These are phyloP conservation scores for Pueraria montana DNA, from an alignment of 306 rosid species.

Conservation along the genomic window DNA sequence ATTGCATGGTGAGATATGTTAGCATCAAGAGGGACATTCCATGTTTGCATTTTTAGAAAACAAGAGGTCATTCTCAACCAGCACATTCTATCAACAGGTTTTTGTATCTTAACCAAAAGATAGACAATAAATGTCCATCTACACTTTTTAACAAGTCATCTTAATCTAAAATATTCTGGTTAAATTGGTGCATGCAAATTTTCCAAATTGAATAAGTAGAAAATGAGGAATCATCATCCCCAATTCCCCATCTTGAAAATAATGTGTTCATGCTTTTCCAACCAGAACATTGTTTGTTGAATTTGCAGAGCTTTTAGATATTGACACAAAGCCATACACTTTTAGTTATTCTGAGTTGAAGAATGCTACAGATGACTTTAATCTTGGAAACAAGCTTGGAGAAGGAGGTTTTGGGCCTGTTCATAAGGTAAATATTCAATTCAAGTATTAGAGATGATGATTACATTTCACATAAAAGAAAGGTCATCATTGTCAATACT, in stretches of 20 bases:
- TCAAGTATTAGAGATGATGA: background rate
- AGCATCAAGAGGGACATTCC: too few relatives aligned
- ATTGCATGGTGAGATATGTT: too few relatives aligned
- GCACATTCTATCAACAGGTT: background rate
- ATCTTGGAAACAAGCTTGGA: constrained; percentile 70
- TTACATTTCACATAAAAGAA: too few relatives aligned
- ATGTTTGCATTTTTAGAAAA: too few relatives aligned
- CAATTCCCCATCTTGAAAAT: background rate
- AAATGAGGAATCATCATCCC: background rate
- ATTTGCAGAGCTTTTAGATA: constrained; percentile 71
- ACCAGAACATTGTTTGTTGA: constrained; percentile 31
- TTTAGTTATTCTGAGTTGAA: constrained; percentile 69
- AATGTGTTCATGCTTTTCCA: background rate
- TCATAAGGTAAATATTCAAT: constrained; percentile 60
- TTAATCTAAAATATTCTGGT: too few relatives aligned
- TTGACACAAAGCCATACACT: constrained; percentile 73
- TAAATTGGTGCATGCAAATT: too few relatives aligned
- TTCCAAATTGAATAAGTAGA: too few relatives aligned
- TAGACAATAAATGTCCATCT: background rate
- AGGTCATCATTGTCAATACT: too few relatives aligned
- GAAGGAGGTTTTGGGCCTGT: constrained; percentile 96
- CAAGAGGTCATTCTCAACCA: background rate
- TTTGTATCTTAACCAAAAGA: background rate
- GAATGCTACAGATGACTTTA: constrained; percentile 75
- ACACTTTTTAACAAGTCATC: too few relatives aligned